Base-by-base conservation (phyloP, 2,329 filamentous ascomycete species). In the Colletotrichum horii region DNA sequence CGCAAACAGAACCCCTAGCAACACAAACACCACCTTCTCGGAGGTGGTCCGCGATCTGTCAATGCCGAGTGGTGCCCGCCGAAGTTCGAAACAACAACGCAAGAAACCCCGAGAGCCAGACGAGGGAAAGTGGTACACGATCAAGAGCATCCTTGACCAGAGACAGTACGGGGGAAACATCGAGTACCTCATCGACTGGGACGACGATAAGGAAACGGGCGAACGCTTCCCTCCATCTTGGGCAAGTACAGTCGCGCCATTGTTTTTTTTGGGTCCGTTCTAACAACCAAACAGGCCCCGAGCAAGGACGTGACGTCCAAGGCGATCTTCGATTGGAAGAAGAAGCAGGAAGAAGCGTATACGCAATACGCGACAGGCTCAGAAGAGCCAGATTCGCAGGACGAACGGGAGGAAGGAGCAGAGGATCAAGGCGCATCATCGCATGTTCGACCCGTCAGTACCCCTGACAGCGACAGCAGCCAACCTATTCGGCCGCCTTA, bases 121-220 rank as follows among this genome's bases (percentile, higher is more conserved):
- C 12, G 48, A 79, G 52, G 79, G 80, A 70, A 77, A 76, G 48
- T 87, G 84, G 84, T 86, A 71, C 34, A 76, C 64, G 15, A 83
- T 87, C 74, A 80, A 76, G n/a, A 77, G 77, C 14, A 85, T 87
- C 32, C 67, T 87, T 62, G 80, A 83, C 62, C 84, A 87, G 78
- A 81, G 80, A 73, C 43, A 66, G 14, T 66, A 77, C 48, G 78
- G 78, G 8, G 80, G 79, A 32, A 74, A 75, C 43, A 76, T 80
- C 16, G 78, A 84, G 71, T 87, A 85, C 60, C 76, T 85, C 22
- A 82, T 87, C 16, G 82, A 85, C 71, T 87, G 85, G 85, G 83
- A 83, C 68, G 80, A 82, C 75, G 78, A 84, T 68, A 28, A 66
- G 26, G 68, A 74, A 6, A 84, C 83, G 4, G 83, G 84, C 36